These are phyloP conservation scores for Cadophora luteo-olivacea DNA, from an alignment of 2,329 filamentous ascomycete species.

Conservation along the genomic window DNA sequence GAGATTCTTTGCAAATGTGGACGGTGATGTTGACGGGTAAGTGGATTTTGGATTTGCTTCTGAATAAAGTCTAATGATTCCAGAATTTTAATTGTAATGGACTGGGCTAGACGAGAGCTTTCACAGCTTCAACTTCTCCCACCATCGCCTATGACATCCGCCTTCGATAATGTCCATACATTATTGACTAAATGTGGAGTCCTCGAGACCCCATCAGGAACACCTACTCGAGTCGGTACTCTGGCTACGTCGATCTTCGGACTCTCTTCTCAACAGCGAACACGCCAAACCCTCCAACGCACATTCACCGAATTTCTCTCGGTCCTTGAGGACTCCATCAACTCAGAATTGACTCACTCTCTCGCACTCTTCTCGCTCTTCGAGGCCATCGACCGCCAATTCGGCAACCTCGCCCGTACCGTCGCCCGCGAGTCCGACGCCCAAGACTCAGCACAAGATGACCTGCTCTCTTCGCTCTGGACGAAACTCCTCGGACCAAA, in stretches of 20 bases:
- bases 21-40: conserved; percentile 87
- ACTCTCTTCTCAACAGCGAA: conserved; percentile 79
- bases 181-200: conserved; percentile 70
- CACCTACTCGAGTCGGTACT: conserved; percentile 72
- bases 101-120: conserved; percentile 90
- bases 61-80: conserved; percentile 32
- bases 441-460: conserved; percentile 81
- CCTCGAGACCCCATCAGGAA: conserved; percentile 59
- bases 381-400: conserved; percentile 88
- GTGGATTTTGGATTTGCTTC: conserved; percentile 37
- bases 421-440: conserved; percentile 83
- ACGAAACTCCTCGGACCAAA: conserved; percentile 81
- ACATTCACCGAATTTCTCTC: conserved; percentile 88
- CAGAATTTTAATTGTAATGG: conserved; percentile 91
- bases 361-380: conserved; percentile 87
- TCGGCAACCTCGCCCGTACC: conserved; percentile 84
- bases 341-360: conserved; percentile 81
- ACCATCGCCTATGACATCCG: conserved; percentile 68
- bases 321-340: conserved; percentile 88
- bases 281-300: conserved; percentile 79
- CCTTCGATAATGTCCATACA: conserved; percentile 84
- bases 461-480: conserved; percentile 86
- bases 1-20: conserved; percentile 90
- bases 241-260: conserved; percentile 79
- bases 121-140: conserved; percentile 68